phyloP scores from a whole-genome alignment of 169 alveolate species.

The Cryptosporidium sp. region DNA sequence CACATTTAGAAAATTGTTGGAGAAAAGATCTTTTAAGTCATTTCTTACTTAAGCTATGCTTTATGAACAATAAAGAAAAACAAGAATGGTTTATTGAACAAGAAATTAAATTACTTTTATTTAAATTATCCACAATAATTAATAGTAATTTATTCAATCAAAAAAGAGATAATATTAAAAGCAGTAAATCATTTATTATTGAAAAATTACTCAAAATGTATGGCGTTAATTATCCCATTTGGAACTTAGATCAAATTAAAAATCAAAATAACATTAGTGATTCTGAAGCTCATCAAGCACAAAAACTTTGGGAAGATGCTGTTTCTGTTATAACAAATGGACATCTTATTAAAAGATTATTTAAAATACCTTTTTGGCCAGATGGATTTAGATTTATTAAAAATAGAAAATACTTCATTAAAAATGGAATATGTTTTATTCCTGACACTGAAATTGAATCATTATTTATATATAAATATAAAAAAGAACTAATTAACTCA shows the following conservation, averaged over 20 bases:
- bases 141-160: slow-evolving; percentile 43
- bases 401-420: slow-evolving; percentile 40
- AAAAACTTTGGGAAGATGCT: slow-evolving; percentile 44
- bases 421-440: slow-evolving; percentile 66
- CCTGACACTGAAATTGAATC: slow-evolving; percentile 62
- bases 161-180: slow-evolving; percentile 34
- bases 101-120: slow-evolving; percentile 82
- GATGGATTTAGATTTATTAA: slow-evolving; percentile 65
- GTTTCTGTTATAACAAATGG: slow-evolving; percentile 36
- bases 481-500: slow-evolving; percentile 26
- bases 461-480: slow-evolving; percentile 28
- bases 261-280: neutral
- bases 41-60: slow-evolving; percentile 70
- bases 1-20: slow-evolving; percentile 10
- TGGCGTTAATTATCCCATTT: slow-evolving; percentile 53
- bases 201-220: slow-evolving; percentile 24
- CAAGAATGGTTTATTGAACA: slow-evolving; percentile 88
- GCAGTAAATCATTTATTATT: slow-evolving; percentile 12
- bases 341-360: slow-evolving; percentile 28
- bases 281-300: neutral
- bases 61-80: slow-evolving; percentile 84
- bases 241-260: slow-evolving; percentile 10
- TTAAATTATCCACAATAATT: slow-evolving; percentile 79
- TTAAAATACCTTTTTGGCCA: slow-evolving; percentile 72
- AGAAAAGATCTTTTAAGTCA: slow-evolving; percentile 65